Percentiles rank a stretch among this genome's conserved stretches.
phyloP scores from a whole-genome alignment of 768 basidiomycete species.

The Tulasnella sp. region DNA sequence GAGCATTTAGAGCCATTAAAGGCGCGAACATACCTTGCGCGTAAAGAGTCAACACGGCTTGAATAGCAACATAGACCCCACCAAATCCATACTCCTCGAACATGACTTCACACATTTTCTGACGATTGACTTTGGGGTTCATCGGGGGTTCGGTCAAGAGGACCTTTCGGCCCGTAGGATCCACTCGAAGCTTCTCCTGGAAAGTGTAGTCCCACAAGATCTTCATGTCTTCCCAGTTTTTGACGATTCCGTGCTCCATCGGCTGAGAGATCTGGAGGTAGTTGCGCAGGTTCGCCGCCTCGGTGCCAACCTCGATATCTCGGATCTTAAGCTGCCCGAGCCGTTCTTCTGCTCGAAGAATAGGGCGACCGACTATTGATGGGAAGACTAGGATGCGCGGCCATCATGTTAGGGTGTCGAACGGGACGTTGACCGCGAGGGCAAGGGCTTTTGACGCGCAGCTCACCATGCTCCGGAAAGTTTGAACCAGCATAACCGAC shows the following conservation, averaged over 20 bases:
- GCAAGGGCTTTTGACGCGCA: neutral
- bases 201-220: conserved; percentile 99
- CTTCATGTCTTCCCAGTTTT: conserved; percentile 99
- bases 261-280: conserved; percentile 97
- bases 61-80: conserved; percentile 95
- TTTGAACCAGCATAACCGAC: conserved; percentile 89
- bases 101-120: conserved; percentile 97
- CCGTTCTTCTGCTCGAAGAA: conserved; percentile 95
- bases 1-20: neutral
- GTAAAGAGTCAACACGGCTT: conserved; percentile 96
- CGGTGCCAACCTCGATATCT: conserved; percentile 98
- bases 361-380: conserved; percentile 93
- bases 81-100: conserved; percentile 97
- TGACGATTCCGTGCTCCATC: conserved; percentile 98
- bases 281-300: conserved; percentile 88
- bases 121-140: conserved; percentile 92
- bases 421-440: neutral
- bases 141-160: conserved; percentile 97
- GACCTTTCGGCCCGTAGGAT: conserved; percentile 82
- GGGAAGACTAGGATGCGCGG: conserved; percentile 69
- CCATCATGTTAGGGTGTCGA: neutral
- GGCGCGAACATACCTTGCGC: conserved; percentile 77
- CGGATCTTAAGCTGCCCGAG: conserved; percentile 81
- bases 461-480: conserved; percentile 86
- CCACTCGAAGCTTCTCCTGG: conserved; percentile 86